phyloP scores from a whole-genome alignment of 2,329 filamentous ascomycete genomes.

The Trichoderma pleuroti region DNA sequence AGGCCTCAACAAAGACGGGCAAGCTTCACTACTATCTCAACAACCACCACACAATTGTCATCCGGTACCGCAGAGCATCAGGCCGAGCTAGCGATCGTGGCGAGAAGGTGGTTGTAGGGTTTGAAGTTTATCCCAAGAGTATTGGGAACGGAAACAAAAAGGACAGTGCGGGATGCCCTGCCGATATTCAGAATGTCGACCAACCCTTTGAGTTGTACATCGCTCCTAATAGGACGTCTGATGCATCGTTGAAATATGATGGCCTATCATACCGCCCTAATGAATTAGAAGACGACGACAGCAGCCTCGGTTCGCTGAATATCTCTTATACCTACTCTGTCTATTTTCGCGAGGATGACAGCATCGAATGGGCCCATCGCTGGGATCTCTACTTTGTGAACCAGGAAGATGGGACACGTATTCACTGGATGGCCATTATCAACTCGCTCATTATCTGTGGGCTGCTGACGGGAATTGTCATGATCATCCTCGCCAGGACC shows the following conservation, averaged over 20 bases:
- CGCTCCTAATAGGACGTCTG: conserved; percentile 57
- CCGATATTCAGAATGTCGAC: conserved; percentile 59
- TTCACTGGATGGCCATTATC: conserved; percentile 85
- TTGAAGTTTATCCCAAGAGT: conserved; percentile 88
- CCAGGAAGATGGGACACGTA: conserved; percentile 74
- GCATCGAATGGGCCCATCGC: conserved; percentile 75
- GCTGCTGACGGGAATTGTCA: conserved; percentile 71
- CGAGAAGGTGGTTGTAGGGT: conserved; percentile 78
- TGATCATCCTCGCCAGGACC: conserved; percentile 77
- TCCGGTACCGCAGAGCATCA: conserved; percentile 71
- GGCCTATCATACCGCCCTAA: conserved; percentile 56
- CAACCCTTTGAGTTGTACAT: conserved; percentile 67
- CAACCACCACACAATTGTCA: conserved; percentile 83
- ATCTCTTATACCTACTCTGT: conserved; percentile 88
- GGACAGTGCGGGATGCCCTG: conserved; percentile 63
- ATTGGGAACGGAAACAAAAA: conserved; percentile 60
- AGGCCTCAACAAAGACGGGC: conserved; percentile 56
- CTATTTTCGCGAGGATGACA: conserved; percentile 80
- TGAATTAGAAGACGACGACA: conserved; percentile 46
- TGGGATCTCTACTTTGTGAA: conserved; percentile 92
- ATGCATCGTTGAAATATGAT: conserved; percentile 45
- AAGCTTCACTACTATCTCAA: conserved; percentile 71
- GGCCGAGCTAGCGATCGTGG: conserved; percentile 65
- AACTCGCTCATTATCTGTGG: conserved; percentile 83
- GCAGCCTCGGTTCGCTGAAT: conserved; percentile 62